These are phyloP conservation scores for Cenchrus fungigraminus DNA, from an alignment of 176 grass and related monocot species.

Conservation along the genomic window DNA sequence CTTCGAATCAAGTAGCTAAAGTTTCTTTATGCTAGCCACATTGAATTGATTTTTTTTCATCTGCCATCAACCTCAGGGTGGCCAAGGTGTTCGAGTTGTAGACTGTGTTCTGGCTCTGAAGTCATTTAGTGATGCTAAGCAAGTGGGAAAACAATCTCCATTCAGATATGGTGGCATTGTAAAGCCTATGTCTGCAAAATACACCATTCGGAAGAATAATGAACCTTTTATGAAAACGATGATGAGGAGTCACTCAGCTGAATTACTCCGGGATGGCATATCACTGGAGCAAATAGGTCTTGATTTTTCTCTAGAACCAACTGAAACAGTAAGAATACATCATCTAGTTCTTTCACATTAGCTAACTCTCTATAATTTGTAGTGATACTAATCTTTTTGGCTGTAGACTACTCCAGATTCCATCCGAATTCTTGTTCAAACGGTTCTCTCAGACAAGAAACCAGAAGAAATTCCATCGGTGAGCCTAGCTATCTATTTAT, in stretches of 20 bases:
- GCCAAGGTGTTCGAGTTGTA: slow-evolving; percentile 76
- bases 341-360: slow-evolving; percentile 14
- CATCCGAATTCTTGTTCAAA: slow-evolving; percentile 69
- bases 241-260: slow-evolving; percentile 69
- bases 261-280: slow-evolving; percentile 52
- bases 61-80: slow-evolving; percentile 60
- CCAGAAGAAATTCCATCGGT: slow-evolving; percentile 90
- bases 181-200: slow-evolving; percentile 61
- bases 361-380: neutral
- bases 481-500: slow-evolving; percentile 38
- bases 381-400: slow-evolving; percentile 37
- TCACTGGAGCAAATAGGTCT: slow-evolving; percentile 60
- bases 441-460: slow-evolving; percentile 76
- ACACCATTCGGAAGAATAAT: slow-evolving; percentile 67
- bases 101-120: slow-evolving; percentile 85
- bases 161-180: slow-evolving; percentile 60
- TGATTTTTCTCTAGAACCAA: slow-evolving; percentile 64
- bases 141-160: slow-evolving; percentile 50
- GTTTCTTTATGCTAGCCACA: slow-evolving; percentile 5
- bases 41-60: neutral
- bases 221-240: slow-evolving; percentile 77
- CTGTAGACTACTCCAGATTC: slow-evolving; percentile 70
- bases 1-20: slow-evolving; percentile 1
- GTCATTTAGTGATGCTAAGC: slow-evolving; percentile 64
- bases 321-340: slow-evolving; percentile 63